Base-by-base conservation (phyloP, 495 filamentous ascomycete genomes). In the Pseudoneurospora amorphoporcata region DNA sequence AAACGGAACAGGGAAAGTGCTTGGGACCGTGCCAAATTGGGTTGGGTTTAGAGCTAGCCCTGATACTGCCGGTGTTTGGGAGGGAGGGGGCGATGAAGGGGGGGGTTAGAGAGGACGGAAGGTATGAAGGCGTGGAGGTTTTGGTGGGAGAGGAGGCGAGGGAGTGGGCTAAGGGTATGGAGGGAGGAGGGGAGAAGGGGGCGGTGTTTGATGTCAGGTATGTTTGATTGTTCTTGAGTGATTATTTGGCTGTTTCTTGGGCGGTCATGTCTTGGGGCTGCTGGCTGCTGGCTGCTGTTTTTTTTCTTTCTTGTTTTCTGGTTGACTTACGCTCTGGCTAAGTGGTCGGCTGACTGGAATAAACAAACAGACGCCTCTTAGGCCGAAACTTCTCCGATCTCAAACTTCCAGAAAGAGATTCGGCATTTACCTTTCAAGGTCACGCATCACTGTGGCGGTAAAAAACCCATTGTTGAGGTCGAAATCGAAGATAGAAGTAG, bases 361-460 rank as follows among this genome's bases (percentile, higher is more conserved):
- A 68, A 58, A 73, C 40, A 17, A 19, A 61, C 74, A 95, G 92
- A 86, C 92, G 92, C 76, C 80, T 96, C 77, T 94, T 96, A 81
- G 93, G 93, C 77, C 91, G 92, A 79, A 94, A 92, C 82, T 95
- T 88, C 80, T 85, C 85, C 32, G 92, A 95, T 78, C 92, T 91
- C 80, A 91, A 91, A 92, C 73, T 88, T 94, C 68, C 91, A 94
- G 81, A 85, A 82, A 73, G 92, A 96, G 78, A 83, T 90, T 72
- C 94, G 94, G 86, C 88, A 93, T 80, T 93, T 94, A 85, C 93
- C 93, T 73, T 96, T 94, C 87, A 92, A 90, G 83, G 90, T 96
- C 45, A 53, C n/a, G 9, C n/a, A 53, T 4, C 10, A 14, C 9
- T 45, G 42, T 45, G 42, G 42, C 4, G n/a, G 17, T 45, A 92